Evolutionary conservation across 129 eudicot species (phyloP).

Genomic region (Silybum marianum): DNA sequence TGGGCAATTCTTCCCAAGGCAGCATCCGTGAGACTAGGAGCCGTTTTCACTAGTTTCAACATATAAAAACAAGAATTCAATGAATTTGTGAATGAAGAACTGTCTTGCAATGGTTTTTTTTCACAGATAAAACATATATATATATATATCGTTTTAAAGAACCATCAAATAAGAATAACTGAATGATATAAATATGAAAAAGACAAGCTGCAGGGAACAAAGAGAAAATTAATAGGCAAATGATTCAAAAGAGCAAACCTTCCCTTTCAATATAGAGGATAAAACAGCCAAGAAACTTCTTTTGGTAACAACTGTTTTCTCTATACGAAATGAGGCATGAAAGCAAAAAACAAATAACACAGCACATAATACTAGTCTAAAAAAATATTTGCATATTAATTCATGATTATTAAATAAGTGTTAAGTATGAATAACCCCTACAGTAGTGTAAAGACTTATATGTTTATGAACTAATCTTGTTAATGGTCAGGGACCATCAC

Average conservation of each 20-base stretch:
- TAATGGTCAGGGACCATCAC: neutral
- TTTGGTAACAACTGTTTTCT: neutral
- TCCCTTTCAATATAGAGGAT: neutral
- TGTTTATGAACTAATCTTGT: neutral
- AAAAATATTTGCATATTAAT: neutral
- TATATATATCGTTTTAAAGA: neutral
- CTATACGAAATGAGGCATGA: neutral
- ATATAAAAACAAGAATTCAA: conserved; percentile 3
- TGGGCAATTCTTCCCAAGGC: conserved; percentile 97
- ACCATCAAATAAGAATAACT: conserved; percentile 7
- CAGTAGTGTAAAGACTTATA: neutral
- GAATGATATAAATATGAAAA: neutral
- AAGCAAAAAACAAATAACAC: neutral
- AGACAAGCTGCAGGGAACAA: no score
- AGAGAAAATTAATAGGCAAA: no score
- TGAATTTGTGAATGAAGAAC: no score
- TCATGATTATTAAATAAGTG: neutral
- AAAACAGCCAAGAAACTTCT: neutral
- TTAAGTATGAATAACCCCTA: neutral
- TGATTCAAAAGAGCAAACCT: neutral
- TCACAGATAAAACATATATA: neutral
- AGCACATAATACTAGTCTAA: neutral
- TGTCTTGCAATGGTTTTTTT: no score
- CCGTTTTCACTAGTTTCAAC: conserved; percentile 73
- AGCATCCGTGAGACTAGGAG: conserved; percentile 87